phyloP scores from a whole-genome alignment of 108 stramenopile genomes.

The Poteriospumella lacustris region DNA sequence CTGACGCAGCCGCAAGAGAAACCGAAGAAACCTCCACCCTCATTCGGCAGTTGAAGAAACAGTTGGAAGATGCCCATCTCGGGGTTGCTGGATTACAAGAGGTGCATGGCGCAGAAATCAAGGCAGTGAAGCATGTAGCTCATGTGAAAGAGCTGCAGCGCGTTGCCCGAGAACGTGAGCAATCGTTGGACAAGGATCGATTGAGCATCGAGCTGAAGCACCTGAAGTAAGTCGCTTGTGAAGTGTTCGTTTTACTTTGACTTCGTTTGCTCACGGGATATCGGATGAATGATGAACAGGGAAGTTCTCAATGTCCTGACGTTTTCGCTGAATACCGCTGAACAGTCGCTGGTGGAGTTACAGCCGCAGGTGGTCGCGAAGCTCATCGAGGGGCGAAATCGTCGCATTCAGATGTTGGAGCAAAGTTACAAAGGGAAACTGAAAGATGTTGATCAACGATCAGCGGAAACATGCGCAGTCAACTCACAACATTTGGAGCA shows the following conservation, averaged over 20 bases:
- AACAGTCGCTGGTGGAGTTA: neutral
- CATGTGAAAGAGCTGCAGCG: neutral
- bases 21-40: too few relatives aligned
- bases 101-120: neutral
- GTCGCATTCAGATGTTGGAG: neutral
- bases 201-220: neutral
- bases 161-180: neutral
- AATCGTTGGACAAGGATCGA: neutral
- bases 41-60: too few relatives aligned
- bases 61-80: neutral
- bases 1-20: too few relatives aligned
- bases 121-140: constrained; percentile 3
- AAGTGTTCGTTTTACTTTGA: neutral
- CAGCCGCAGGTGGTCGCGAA: neutral
- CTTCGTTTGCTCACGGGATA: neutral
- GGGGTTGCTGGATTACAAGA: neutral
- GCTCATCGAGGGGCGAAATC: neutral
- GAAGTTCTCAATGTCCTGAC: neutral
- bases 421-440: neutral
- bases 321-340: neutral
- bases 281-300: neutral
- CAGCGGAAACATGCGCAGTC: neutral
- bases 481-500: neutral
- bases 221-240: neutral
- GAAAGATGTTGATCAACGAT: constrained; percentile 21